Evolutionary conservation across 176 grass and related monocot species (phyloP).

Genomic region (Musa troglodytarum): DNA sequence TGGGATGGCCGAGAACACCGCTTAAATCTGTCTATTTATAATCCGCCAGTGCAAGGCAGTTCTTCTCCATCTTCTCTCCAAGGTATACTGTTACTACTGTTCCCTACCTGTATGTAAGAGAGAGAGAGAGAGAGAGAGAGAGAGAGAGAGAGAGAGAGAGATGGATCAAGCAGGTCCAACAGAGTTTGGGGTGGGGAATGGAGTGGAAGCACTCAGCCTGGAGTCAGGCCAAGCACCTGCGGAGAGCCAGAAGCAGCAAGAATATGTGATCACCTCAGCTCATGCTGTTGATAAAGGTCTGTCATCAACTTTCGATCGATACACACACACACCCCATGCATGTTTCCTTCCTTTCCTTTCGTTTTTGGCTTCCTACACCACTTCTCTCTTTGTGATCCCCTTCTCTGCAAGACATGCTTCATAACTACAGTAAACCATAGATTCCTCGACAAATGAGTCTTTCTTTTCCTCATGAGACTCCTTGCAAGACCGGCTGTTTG

Average conservation of each 20-base stretch:
- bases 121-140: not conserved
- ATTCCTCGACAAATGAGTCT: no score
- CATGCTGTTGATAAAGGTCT: slow-evolving; percentile 56
- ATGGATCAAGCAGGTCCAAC: not conserved
- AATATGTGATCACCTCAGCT: slow-evolving; percentile 37
- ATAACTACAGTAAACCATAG: no score
- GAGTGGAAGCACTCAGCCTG: slow-evolving; percentile 25
- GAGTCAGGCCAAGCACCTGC: slow-evolving; percentile 22
- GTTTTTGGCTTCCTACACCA: not conserved
- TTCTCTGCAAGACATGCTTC: not conserved
- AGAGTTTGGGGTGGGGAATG: not conserved
- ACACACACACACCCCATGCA: not conserved
- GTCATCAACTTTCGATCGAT: no score
- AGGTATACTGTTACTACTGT: no score
- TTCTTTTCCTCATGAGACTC: no score
- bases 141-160: not conserved
- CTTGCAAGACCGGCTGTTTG: no score
- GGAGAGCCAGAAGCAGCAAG: slow-evolving; percentile 17
- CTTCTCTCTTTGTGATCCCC: not conserved
- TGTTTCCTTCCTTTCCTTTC: not conserved
- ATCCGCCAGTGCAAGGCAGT: not conserved
- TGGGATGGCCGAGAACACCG: no score
- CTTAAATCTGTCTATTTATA: not conserved
- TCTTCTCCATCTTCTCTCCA: no score
- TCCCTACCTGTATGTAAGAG: not conserved